phyloP scores from a whole-genome alignment of 768 basidiomycete genomes.

The Zangia roseola region DNA sequence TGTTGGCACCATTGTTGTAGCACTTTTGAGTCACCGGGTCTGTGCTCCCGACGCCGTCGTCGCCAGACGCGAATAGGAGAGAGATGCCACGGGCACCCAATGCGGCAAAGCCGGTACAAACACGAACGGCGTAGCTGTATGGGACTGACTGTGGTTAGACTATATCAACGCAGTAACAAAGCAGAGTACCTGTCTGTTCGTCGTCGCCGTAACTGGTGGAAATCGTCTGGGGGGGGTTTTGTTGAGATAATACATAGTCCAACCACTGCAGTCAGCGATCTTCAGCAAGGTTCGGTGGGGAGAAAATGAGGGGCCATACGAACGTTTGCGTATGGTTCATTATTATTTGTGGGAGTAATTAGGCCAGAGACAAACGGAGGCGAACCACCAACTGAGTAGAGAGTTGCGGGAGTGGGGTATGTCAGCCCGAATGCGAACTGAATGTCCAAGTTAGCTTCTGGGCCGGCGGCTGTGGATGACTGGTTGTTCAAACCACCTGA shows the following conservation, averaged over 20 bases:
- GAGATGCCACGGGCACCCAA: slow-evolving; percentile 69
- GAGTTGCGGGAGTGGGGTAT: slow-evolving; percentile 57
- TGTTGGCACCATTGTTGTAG: slow-evolving; percentile 56
- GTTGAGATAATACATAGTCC: slow-evolving; percentile 49
- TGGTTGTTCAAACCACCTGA: slow-evolving; percentile 65
- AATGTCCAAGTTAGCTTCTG: slow-evolving; percentile 66
- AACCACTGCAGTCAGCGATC: slow-evolving; percentile 49
- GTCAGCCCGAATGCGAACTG: slow-evolving; percentile 68
- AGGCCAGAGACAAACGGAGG: slow-evolving; percentile 58
- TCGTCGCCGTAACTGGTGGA: slow-evolving; percentile 74
- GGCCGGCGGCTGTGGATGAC: slow-evolving; percentile 47
- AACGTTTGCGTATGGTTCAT: slow-evolving; percentile 51
- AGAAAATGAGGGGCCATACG: slow-evolving; percentile 10
- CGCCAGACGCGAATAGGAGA: slow-evolving; percentile 64
- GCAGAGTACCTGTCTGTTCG: slow-evolving; percentile 61
- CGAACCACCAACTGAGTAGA: slow-evolving; percentile 60
- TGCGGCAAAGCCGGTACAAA: slow-evolving; percentile 61
- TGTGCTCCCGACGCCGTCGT: slow-evolving; percentile 67
- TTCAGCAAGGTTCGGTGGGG: not conserved
- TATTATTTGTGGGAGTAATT: slow-evolving; percentile 38
- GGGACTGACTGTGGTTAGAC: slow-evolving; percentile 45
- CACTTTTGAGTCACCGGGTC: slow-evolving; percentile 55
- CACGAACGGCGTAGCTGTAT: slow-evolving; percentile 51
- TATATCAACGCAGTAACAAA: too few species aligned
- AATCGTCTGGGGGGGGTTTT: slow-evolving; percentile 54